A percentile compares a stretch with the other conserved stretches of the same genome.
Conservation (phyloP, 768 basidiomycete species). For the Russula vinacea region DNA sequence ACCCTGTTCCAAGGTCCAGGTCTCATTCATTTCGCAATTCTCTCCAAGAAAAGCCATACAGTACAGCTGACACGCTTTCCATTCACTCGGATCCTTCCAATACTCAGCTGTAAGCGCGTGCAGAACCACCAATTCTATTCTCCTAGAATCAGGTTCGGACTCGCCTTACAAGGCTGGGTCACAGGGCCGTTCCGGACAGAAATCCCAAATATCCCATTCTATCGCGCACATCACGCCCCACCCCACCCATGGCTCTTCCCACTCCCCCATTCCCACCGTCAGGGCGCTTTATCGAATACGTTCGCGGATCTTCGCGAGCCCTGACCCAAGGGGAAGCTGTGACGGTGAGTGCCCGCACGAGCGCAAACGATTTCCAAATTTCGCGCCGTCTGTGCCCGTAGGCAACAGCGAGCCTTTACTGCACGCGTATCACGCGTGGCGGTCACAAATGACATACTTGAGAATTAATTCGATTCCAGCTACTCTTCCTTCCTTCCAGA, state of each 20-base stretch:
- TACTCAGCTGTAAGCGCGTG: not conserved
- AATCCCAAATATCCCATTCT: not conserved
- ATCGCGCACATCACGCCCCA: not conserved
- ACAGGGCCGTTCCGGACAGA: not conserved
- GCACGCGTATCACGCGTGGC: not conserved
- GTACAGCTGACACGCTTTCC: not conserved
- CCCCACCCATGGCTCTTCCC: constrained; percentile 9
- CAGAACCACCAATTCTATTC: constrained; percentile 3
- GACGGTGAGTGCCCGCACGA: constrained; percentile 42
- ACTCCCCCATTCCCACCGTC: constrained; percentile 44
- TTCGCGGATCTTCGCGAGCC: constrained; percentile 51
- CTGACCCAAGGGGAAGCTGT: constrained; percentile 50
- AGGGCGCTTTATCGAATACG: constrained; percentile 47
- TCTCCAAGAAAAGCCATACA: not conserved
- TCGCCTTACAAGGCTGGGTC: constrained; percentile 2
- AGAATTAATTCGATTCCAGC: not conserved
- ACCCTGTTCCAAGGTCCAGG: constrained; percentile 8
- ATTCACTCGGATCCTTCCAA: not conserved
- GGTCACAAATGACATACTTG: not conserved
- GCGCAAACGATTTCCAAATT: constrained; percentile 1
- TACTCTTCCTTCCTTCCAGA: not conserved
- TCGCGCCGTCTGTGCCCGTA: not conserved
- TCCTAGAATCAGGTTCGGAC: not conserved
- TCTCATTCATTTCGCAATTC: not conserved
- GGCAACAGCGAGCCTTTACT: not conserved